Conservation (phyloP, 2,329 filamentous ascomycete species). For the Magnaporthales sp. region DNA sequence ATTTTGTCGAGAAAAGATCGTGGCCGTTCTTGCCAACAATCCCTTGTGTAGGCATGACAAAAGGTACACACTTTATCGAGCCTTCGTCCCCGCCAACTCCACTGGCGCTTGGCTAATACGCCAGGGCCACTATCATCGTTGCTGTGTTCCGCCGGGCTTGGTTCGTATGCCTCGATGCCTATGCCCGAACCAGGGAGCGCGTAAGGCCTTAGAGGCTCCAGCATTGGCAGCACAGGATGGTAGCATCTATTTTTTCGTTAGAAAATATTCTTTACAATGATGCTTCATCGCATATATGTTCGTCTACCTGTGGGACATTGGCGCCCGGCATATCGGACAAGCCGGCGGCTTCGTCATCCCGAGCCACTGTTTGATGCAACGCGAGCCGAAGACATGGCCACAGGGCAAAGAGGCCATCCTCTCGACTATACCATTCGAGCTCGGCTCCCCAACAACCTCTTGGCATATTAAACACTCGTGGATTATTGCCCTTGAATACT, state of each 20-base stretch:
- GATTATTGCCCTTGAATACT: background rate
- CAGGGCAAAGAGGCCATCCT: slow-evolving; percentile 31
- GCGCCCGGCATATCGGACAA: slow-evolving; percentile 31
- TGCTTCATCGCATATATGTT: background rate
- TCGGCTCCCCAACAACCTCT: slow-evolving; percentile 27
- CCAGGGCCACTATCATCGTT: background rate
- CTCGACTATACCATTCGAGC: slow-evolving; percentile 28
- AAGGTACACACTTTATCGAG: background rate
- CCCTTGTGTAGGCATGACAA: background rate
- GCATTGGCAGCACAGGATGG: slow-evolving; percentile 22
- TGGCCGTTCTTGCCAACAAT: background rate
- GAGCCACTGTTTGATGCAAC: slow-evolving; percentile 35
- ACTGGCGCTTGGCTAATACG: background rate
- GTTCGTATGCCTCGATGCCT: background rate
- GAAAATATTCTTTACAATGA: background rate
- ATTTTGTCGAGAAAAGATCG: background rate
- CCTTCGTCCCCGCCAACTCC: background rate
- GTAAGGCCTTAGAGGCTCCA: slow-evolving; percentile 2
- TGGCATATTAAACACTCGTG: slow-evolving; percentile 32
- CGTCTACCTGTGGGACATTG: slow-evolving; percentile 14
- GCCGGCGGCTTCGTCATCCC: slow-evolving; percentile 22
- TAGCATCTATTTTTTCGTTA: slow-evolving; percentile 15
- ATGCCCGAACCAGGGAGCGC: background rate
- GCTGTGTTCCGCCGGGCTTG: background rate
- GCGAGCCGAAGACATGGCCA: slow-evolving; percentile 32